Percentiles rank a stretch among this genome's conserved stretches.
Evolutionary conservation across 208 protist genomes (phyloP).

Genomic region (Acanthamoeba healyi): DNA sequence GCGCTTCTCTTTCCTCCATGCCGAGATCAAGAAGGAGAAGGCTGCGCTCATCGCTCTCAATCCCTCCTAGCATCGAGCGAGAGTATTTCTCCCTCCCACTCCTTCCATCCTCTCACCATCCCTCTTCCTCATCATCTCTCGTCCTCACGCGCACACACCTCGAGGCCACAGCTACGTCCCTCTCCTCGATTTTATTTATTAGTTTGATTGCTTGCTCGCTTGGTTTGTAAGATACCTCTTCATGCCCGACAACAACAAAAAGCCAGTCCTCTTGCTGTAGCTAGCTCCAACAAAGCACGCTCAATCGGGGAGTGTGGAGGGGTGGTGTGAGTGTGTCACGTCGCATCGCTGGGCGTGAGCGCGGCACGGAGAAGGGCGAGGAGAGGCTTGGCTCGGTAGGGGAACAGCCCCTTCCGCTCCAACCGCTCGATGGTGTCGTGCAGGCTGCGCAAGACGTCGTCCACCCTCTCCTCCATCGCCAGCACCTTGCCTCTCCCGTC

Average conservation of each 20-base stretch:
- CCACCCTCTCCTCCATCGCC: background rate
- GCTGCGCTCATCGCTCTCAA: slow-evolving; percentile 25
- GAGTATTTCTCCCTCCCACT: background rate
- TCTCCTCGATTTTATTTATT: background rate
- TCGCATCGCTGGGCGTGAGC: too few species aligned
- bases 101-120: background rate
- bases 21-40: slow-evolving; percentile 55
- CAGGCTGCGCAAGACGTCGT: background rate
- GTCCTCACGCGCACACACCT: too few species aligned
- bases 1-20: slow-evolving; percentile 25
- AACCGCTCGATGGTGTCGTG: background rate
- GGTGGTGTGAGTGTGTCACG: too few species aligned
- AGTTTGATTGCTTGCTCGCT: too few species aligned
- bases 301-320: too few species aligned
- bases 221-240: slow-evolving; percentile 1
- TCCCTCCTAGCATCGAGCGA: background rate
- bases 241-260: background rate
- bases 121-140: background rate
- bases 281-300: too few species aligned
- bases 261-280: background rate
- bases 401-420: background rate
- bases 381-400: slow-evolving; percentile 3
- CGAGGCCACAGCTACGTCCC: too few species aligned
- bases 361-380: background rate
- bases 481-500: background rate